These are phyloP conservation scores for Calonectria fujianensis DNA, from an alignment of 2,329 filamentous ascomycete genomes.

Conservation along the genomic window DNA sequence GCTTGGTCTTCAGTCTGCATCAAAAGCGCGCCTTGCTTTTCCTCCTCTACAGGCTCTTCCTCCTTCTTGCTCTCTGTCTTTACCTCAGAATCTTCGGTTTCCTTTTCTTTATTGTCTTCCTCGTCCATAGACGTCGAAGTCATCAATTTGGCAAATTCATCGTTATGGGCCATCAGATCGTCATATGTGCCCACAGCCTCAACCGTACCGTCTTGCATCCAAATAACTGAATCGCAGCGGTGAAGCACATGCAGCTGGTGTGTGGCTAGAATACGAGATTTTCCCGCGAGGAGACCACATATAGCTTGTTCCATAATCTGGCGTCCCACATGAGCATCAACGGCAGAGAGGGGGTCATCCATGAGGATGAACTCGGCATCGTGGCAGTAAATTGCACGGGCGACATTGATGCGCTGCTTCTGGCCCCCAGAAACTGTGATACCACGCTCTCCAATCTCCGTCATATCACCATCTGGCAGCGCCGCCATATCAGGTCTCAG, in stretches of 20 bases:
- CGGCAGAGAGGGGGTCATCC: constrained; percentile 64
- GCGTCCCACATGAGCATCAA: constrained; percentile 40
- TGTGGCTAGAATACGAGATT: constrained; percentile 8
- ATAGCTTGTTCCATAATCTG: constrained; percentile 24
- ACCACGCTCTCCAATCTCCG: constrained; percentile 65
- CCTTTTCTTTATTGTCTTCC: not conserved
- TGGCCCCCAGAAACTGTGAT: constrained; percentile 68
- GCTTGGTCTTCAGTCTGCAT: constrained; percentile 22
- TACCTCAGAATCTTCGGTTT: not conserved
- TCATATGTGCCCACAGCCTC: constrained; percentile 12
- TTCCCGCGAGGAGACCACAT: constrained; percentile 16
- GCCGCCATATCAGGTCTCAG: constrained; percentile 66
- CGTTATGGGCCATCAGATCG: constrained; percentile 12
- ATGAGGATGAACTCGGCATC: constrained; percentile 65
- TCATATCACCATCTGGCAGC: constrained; percentile 65
- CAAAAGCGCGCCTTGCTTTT: constrained; percentile 3
- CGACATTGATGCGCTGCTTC: constrained; percentile 67
- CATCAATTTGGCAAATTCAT: constrained; percentile 20
- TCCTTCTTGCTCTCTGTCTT: not conserved
- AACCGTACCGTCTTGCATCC: constrained; percentile 7
- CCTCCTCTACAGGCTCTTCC: not conserved
- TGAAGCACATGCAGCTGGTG: constrained; percentile 21
- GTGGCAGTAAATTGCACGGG: constrained; percentile 67
- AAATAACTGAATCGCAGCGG: constrained; percentile 9
- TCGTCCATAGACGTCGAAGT: constrained; percentile 14